phyloP scores from a whole-genome alignment of 176 grass and related monocot species.

The Avena eriantha region DNA sequence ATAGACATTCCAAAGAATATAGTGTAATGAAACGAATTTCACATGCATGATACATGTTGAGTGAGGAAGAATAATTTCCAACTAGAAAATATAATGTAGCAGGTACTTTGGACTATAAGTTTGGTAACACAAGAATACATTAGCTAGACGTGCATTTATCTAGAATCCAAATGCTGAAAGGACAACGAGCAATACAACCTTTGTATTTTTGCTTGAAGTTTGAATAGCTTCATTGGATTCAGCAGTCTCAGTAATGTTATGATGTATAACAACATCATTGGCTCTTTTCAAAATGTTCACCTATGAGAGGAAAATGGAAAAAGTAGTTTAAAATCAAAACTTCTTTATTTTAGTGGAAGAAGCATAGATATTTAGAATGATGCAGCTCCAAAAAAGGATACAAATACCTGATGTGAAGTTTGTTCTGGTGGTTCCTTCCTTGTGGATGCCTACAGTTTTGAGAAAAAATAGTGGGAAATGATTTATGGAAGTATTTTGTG shows the following conservation, averaged over 20 bases:
- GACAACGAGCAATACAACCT: background rate
- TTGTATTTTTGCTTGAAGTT: background rate
- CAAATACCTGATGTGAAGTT: background rate
- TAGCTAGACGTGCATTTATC: background rate
- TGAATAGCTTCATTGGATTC: background rate
- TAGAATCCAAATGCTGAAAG: background rate
- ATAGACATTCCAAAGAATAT: background rate
- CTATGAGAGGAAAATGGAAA: background rate
- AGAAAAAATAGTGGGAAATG: background rate
- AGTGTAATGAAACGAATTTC: background rate
- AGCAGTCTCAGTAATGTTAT: background rate
- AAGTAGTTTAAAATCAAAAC: background rate
- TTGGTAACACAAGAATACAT: background rate
- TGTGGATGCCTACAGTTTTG: background rate
- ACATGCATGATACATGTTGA: no score
- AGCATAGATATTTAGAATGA: background rate
- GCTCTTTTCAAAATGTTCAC: background rate
- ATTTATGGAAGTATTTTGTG: background rate
- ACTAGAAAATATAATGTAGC: no score
- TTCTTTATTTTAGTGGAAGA: background rate
- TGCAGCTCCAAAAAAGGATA: background rate
- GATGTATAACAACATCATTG: background rate
- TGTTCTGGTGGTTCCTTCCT: background rate
- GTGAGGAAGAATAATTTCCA: no score
- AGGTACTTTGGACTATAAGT: background rate